Evolutionary conservation across 345 rosid genomes (phyloP), one percentile per base, ranked within the genome.

Genomic region (Dipteronia dyeriana): DNA sequence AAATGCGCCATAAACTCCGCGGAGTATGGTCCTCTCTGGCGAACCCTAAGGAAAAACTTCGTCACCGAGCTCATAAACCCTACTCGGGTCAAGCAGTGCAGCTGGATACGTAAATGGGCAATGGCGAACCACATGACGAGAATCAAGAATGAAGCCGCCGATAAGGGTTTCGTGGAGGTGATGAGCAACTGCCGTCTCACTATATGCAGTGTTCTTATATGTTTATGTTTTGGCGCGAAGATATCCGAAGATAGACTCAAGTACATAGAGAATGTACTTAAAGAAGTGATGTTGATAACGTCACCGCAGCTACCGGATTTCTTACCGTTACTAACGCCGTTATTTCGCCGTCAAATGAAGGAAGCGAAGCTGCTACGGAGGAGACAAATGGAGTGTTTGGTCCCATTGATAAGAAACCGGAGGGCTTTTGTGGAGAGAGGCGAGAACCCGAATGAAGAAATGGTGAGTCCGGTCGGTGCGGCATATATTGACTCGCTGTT

Each of bases 381-480:
- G 86, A 85, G 80, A 41, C 99, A 96, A 74, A 83, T 96, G 17
- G 92, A 91, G 17, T 96, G 97, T 70, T 73, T 96, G 79, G 88
- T 81, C 56, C 98, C 99, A 16, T 75, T 96, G 74, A 90, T 96
- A 23, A 84, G 85, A 70, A 88, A 83, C 75, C 83, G 99, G 25
- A 86, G 83, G 51, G 84, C 82, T 23, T 96, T 89, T 60, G 88
- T 89, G 0, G 88, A 88, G 51, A 83, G 75, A 11, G 85, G 87
- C 11, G 88, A 87, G 64, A 75, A 79, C 51, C 81, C 86, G 57
- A 78, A 78, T 14, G 68, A 81, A 16, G 91, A 88, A 68, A 93
- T 96, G 99, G 92, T 87, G 76, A 96, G 99, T 82, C 95, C 91
- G 0, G 81, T 90, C 0, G 99, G 99, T n/a, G 98, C 99, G 0